Base-by-base conservation (phyloP, 2,329 filamentous ascomycete genomes). In the Endoconidiophora polonica region DNA sequence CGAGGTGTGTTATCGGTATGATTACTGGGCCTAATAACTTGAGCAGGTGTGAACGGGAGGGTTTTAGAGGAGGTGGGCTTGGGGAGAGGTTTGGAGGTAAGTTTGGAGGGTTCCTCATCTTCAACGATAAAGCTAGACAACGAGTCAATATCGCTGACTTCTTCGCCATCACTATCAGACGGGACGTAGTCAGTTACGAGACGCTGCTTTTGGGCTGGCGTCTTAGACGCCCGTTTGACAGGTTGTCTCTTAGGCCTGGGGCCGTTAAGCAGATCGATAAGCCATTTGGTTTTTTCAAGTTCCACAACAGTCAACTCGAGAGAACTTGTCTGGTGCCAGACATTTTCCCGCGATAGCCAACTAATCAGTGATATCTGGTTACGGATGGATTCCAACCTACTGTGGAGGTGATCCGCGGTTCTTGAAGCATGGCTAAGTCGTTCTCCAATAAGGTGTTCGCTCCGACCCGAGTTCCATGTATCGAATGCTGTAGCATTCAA, bases 281-380 rank as follows among this genome's bases (percentile, higher is more conserved):
- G 59, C 74, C 74, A 81, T 5, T 59, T 58, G 6, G 70, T 60
- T 38, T 74, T 62, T 57, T 80, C 66, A 45, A 74, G 72, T 49
- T 82, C 72, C 36, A 75, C 71, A 1, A 94, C 63, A 3, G 71
- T 86, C 3, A 68, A 65, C 53, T 90, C 78, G 49, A 94, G 65
- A 36, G 65, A 71, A 9, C 65, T 62, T 45, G 78, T 77, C 57
- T 77, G 74, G 4, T 63, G 65, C 23, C 68, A 64, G 12, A 91
- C 59, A 12, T 78, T 69, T 1, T 62, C 57, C 20, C 66, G 64
- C 5, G 66, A 73, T 9, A 63, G 60, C 74, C 79, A 86, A 26
- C 67, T 59, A 14, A 71, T 64, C 1, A 60, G 56, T 20, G 68
- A 55, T 33, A 86, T 74, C 18, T 76, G 70, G 1, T 67, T 57